Percentiles rank a stretch among this genome's conserved stretches.
Evolutionary conservation across 495 filamentous ascomycete genomes (phyloP).

Genomic region (Cladorrhinum samala): DNA sequence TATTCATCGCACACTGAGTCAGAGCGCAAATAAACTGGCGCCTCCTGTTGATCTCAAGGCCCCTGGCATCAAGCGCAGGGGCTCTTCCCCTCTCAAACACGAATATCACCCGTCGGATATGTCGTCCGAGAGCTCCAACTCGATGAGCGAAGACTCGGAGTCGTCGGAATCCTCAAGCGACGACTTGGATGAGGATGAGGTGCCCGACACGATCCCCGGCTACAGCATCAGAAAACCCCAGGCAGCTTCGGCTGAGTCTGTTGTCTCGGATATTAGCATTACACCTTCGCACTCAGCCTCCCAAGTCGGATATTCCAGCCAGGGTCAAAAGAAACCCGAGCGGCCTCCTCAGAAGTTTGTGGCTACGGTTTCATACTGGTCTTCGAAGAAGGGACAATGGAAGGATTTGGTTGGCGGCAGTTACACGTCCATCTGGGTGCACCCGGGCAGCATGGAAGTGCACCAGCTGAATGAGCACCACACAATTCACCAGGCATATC

Average conservation of each 20-base stretch:
- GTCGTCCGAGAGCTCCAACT: slow-evolving; percentile 44
- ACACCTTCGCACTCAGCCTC: slow-evolving; percentile 73
- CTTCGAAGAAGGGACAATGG: slow-evolving; percentile 69
- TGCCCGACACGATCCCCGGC: slow-evolving; percentile 44
- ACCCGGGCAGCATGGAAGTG: slow-evolving; percentile 80
- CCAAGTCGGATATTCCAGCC: slow-evolving; percentile 54
- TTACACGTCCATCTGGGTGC: slow-evolving; percentile 67
- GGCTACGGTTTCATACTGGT: slow-evolving; percentile 81
- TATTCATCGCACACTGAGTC: slow-evolving; percentile 41
- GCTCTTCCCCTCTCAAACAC: slow-evolving; percentile 93
- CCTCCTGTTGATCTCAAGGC: slow-evolving; percentile 43
- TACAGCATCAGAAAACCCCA: slow-evolving; percentile 39
- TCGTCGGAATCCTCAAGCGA: slow-evolving; percentile 43
- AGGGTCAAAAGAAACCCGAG: slow-evolving; percentile 41
- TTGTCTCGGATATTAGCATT: slow-evolving; percentile 46
- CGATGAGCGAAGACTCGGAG: slow-evolving; percentile 41
- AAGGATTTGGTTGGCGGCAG: slow-evolving; percentile 61
- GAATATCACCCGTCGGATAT: slow-evolving; percentile 91
- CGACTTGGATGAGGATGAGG: slow-evolving; percentile 44
- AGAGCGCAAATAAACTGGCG: slow-evolving; percentile 38
- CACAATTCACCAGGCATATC: slow-evolving; percentile 30
- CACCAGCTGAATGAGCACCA: slow-evolving; percentile 56
- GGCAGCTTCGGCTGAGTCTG: slow-evolving; percentile 17
- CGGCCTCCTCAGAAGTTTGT: slow-evolving; percentile 53
- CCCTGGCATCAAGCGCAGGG: slow-evolving; percentile 55